phyloP scores from a whole-genome alignment of 129 eudicot genomes.

The Solidago caesia region DNA sequence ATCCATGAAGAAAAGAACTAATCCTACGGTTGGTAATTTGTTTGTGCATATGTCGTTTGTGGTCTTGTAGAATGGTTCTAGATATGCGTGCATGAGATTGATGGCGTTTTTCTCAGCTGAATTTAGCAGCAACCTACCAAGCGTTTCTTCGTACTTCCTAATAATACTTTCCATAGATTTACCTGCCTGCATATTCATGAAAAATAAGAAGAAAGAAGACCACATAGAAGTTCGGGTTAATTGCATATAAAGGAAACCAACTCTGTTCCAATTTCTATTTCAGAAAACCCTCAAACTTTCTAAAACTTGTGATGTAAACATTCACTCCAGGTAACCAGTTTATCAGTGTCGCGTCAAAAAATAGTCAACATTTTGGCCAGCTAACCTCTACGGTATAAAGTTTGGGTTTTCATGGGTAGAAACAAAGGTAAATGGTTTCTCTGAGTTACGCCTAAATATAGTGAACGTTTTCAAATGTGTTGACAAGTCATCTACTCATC shows the following conservation, averaged over 20 bases:
- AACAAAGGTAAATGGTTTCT: too few species aligned
- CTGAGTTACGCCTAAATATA: too few species aligned
- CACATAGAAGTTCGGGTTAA: conserved; percentile 1
- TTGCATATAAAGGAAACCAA: not conserved
- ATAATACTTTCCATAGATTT: conserved; percentile 65
- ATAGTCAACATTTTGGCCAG: too few species aligned
- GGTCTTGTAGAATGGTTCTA: conserved; percentile 87
- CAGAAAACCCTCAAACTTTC: not conserved
- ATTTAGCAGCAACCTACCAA: conserved; percentile 58
- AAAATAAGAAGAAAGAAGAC: not conserved
- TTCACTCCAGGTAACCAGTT: too few species aligned
- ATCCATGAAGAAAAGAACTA: conserved; percentile 95
- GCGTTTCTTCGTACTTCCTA: conserved; percentile 67
- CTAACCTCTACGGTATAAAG: too few species aligned
- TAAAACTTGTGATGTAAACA: not conserved
- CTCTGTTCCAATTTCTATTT: not conserved
- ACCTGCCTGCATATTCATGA: conserved; percentile 50
- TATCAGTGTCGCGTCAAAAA: too few species aligned
- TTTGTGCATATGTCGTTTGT: conserved; percentile 81
- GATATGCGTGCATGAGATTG: conserved; percentile 58
- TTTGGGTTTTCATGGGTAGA: too few species aligned
- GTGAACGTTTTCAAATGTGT: too few species aligned
- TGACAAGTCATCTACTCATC: too few species aligned
- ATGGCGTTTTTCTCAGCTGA: conserved; percentile 71
- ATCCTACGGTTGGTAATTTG: conserved; percentile 72